A percentile compares a stretch with the other conserved stretches of the same genome.
These are phyloP conservation scores for Diaporthe eres DNA, from an alignment of 2,329 filamentous ascomycete genomes.

Conservation along the genomic window DNA sequence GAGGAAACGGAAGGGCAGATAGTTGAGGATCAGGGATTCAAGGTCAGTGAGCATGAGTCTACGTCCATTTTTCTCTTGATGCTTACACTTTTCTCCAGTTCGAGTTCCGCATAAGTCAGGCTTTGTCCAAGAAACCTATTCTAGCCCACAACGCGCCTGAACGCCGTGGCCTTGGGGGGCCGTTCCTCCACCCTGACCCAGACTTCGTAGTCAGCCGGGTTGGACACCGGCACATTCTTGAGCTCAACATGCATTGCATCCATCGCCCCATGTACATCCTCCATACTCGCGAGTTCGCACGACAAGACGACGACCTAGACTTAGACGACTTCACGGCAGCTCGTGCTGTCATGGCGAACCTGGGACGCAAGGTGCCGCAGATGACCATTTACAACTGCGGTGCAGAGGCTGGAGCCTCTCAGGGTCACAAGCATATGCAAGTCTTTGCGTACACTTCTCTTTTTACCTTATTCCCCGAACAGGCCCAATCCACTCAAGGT, in stretches of 20 bases:
- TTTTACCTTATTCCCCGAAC: neutral
- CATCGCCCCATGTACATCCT: neutral
- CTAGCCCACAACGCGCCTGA: neutral
- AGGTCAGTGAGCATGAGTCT: neutral
- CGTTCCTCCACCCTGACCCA: neutral
- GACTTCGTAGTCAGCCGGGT: neutral
- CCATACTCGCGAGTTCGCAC: neutral
- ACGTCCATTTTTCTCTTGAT: neutral
- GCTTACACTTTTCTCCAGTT: neutral
- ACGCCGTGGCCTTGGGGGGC: neutral
- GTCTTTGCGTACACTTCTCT: neutral
- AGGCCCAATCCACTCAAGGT: neutral
- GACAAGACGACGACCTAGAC: neutral
- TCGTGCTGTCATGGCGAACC: neutral
- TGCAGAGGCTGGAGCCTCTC: neutral
- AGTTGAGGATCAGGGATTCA: neutral
- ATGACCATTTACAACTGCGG: neutral
- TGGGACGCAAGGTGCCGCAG: neutral
- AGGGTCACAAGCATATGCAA: conserved; percentile 4
- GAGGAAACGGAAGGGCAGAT: neutral
- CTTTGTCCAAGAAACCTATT: neutral
- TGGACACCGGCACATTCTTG: neutral
- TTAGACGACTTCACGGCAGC: neutral
- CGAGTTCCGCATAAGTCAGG: neutral
- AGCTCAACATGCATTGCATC: conserved; percentile 6